A percentile compares a stretch with the other conserved stretches of the same genome.
Evolutionary conservation across 2,329 filamentous ascomycete species (phyloP).

Genomic region (Ceratocystiopsis sp.): DNA sequence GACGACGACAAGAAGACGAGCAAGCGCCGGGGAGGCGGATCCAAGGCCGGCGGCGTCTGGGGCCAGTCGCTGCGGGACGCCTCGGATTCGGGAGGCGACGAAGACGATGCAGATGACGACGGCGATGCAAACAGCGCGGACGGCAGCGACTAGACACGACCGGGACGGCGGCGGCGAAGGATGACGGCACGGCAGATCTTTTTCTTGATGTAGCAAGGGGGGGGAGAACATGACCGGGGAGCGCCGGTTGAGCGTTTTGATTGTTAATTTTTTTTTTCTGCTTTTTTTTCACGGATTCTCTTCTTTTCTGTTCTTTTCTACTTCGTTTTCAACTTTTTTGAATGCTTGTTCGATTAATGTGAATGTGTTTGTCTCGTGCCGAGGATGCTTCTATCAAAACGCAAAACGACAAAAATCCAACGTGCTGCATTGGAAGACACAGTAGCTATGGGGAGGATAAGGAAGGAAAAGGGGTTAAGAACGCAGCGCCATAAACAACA

Average conservation of each 20-base stretch:
- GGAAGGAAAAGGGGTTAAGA: no score
- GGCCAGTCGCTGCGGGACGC: constrained; percentile 6
- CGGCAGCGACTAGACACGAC: background rate
- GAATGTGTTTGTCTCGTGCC: no score
- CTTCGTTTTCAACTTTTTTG: background rate
- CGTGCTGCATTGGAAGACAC: no score
- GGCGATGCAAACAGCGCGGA: constrained; percentile 4
- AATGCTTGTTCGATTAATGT: no score
- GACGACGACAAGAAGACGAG: background rate
- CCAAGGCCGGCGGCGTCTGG: background rate
- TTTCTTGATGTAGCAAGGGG: background rate
- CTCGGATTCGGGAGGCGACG: constrained; percentile 2
- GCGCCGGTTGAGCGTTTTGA: no score
- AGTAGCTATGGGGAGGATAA: no score
- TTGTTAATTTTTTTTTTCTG: background rate
- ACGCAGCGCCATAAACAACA: background rate
- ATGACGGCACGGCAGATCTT: background rate
- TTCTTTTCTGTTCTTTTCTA: background rate
- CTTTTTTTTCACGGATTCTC: background rate
- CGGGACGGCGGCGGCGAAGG: no score
- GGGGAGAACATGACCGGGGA: no score
- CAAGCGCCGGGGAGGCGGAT: background rate
- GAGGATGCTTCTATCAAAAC: no score
- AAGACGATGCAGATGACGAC: background rate
- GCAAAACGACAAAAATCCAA: no score